Evolutionary conservation across 805 yeast genomes (phyloP).

Genomic region (Kuraishia hungarica): DNA sequence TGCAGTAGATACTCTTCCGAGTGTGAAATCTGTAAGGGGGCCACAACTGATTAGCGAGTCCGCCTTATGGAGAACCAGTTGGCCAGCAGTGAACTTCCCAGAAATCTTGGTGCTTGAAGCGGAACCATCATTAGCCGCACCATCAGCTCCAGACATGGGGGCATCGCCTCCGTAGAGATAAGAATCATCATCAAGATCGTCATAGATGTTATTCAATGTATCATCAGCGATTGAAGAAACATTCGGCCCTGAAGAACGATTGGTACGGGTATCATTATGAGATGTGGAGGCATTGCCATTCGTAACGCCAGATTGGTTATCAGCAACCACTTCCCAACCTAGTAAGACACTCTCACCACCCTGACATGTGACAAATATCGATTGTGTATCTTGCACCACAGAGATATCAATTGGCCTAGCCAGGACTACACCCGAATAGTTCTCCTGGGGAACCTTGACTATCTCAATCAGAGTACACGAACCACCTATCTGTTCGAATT

Average conservation of each 20-base stretch:
- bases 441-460: slow-evolving; percentile 9
- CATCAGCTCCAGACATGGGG: neutral
- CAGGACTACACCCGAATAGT: slow-evolving; percentile 14
- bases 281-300: neutral
- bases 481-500: slow-evolving; percentile 26
- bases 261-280: neutral
- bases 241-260: neutral
- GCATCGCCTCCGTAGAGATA: slow-evolving; percentile 28
- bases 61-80: neutral
- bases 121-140: neutral
- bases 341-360: slow-evolving; percentile 53
- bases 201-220: slow-evolving; percentile 6
- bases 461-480: slow-evolving; percentile 22
- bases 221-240: neutral
- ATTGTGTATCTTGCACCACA: slow-evolving; percentile 26
- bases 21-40: slow-evolving; percentile 60
- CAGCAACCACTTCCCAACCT: slow-evolving; percentile 19
- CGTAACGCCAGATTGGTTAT: neutral
- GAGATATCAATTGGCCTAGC: slow-evolving; percentile 33
- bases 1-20: slow-evolving; percentile 53
- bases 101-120: neutral
- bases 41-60: slow-evolving; percentile 62
- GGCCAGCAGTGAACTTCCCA: neutral
- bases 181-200: slow-evolving; percentile 40
- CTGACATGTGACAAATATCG: slow-evolving; percentile 50